Conservation (phyloP, 1,139 yeast genomes). For the Nakaseomyces glabratus region DNA sequence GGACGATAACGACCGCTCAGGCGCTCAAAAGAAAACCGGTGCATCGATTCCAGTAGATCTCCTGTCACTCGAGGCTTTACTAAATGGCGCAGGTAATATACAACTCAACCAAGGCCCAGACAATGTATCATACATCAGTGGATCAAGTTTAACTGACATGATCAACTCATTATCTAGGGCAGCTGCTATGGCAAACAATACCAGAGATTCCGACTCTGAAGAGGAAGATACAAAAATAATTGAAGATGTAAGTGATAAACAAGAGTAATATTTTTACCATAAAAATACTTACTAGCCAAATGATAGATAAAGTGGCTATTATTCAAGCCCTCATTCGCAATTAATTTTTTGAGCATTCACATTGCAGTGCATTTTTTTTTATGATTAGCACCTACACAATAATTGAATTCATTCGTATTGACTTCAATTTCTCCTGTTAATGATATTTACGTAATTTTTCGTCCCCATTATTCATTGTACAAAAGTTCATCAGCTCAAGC, state of each 20-base stretch:
- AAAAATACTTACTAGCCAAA: too few relatives aligned
- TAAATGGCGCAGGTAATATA: slow-evolving; percentile 5
- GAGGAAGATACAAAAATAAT: slow-evolving; percentile 1
- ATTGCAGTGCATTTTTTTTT: too few relatives aligned
- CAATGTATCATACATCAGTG: slow-evolving; percentile 6
- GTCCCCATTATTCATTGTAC: too few relatives aligned
- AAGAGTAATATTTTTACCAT: background rate
- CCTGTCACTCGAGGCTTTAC: slow-evolving; percentile 31
- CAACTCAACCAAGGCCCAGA: slow-evolving; percentile 7
- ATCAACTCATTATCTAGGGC: slow-evolving; percentile 5
- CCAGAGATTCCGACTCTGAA: slow-evolving; percentile 2
- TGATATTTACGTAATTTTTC: too few relatives aligned
- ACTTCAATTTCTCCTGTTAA: too few relatives aligned
- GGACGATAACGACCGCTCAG: slow-evolving; percentile 49
- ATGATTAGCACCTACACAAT: too few relatives aligned
- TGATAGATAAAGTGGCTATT: too few relatives aligned
- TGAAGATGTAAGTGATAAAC: background rate
- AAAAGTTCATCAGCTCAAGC: too few relatives aligned
- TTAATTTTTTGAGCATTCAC: too few relatives aligned
- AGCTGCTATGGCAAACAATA: slow-evolving; percentile 2
- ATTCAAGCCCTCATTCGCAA: too few relatives aligned
- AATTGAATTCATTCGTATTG: too few relatives aligned
- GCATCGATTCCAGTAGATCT: slow-evolving; percentile 42
- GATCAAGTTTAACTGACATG: slow-evolving; percentile 6
- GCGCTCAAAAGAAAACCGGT: slow-evolving; percentile 32